Conservation (phyloP, 192 early-diverging fungal species). For the Ambispora gerdemannii region DNA sequence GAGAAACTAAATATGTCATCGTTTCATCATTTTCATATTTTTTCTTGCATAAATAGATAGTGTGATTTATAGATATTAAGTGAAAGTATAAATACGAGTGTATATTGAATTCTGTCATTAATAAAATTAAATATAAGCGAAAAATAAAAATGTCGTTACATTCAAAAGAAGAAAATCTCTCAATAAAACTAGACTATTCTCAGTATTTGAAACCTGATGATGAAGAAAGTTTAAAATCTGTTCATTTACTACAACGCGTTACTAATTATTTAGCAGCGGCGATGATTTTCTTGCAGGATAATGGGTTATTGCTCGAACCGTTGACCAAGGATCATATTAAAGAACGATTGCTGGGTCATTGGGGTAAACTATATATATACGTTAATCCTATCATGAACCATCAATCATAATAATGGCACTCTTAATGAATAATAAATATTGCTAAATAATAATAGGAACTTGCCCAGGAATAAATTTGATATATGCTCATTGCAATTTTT, state of each 20-base stretch:
- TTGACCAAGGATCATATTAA: slow-evolving; percentile 40
- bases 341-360: slow-evolving; percentile 42
- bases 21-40: too few relatives aligned
- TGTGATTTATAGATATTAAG: too few relatives aligned
- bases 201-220: neutral
- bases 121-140: too few relatives aligned
- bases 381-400: too few relatives aligned
- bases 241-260: slow-evolving; percentile 23
- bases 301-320: slow-evolving; percentile 27
- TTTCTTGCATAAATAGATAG: too few relatives aligned
- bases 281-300: slow-evolving; percentile 47
- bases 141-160: neutral
- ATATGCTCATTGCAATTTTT: slow-evolving; percentile 43
- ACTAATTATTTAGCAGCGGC: slow-evolving; percentile 45
- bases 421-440: slow-evolving; percentile 5
- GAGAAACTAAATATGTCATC: too few relatives aligned
- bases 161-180: neutral
- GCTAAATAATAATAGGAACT: slow-evolving; percentile 28
- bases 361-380: too few relatives aligned
- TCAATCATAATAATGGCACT: neutral
- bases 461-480: slow-evolving; percentile 44
- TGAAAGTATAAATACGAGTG: too few relatives aligned
- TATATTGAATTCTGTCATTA: too few relatives aligned
- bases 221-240: slow-evolving; percentile 13
- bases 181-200: neutral